Evolutionary conservation across 257 asterid genomes (phyloP).

Genomic region (Nemophila menziesii): DNA sequence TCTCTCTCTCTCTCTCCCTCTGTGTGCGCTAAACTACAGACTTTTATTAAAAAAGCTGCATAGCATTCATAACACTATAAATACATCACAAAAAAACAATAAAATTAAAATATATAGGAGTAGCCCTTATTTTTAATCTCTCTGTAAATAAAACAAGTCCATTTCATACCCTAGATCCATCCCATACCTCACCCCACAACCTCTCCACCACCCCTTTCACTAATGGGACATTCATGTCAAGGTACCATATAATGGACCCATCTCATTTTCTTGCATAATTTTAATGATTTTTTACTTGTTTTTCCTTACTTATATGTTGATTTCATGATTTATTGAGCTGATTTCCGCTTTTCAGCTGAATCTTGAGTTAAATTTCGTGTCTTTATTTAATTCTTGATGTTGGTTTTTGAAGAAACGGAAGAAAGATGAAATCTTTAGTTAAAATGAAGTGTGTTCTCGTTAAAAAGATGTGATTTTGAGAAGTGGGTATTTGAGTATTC

Average conservation of each 20-base stretch:
- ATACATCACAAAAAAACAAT: conserved; percentile 17
- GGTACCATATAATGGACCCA: conserved; percentile 17
- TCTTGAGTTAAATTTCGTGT: conserved; percentile 10
- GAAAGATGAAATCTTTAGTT: conserved; percentile 28
- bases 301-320: not conserved
- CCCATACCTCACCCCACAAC: conserved; percentile 11
- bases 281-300: conserved; percentile 3
- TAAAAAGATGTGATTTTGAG: conserved; percentile 24
- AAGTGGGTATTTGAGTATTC: too few species aligned
- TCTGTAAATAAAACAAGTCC: conserved; percentile 5
- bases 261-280: conserved; percentile 17
- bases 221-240: conserved; percentile 15
- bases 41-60: conserved; percentile 3
- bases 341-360: conserved; percentile 20
- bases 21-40: not conserved
- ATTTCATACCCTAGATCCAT: conserved; percentile 68
- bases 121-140: not conserved
- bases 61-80: conserved; percentile 12
- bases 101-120: too few species aligned
- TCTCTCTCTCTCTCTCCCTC: conserved; percentile 1
- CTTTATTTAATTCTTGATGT: conserved; percentile 22
- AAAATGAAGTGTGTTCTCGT: conserved; percentile 17
- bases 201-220: conserved; percentile 3
- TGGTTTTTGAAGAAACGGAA: conserved; percentile 24
- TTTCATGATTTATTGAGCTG: conserved; percentile 21